Evolutionary conservation across 768 basidiomycete genomes (phyloP), one percentile per base, ranked within the genome.

Genomic region (Phylloporus arenicola): DNA sequence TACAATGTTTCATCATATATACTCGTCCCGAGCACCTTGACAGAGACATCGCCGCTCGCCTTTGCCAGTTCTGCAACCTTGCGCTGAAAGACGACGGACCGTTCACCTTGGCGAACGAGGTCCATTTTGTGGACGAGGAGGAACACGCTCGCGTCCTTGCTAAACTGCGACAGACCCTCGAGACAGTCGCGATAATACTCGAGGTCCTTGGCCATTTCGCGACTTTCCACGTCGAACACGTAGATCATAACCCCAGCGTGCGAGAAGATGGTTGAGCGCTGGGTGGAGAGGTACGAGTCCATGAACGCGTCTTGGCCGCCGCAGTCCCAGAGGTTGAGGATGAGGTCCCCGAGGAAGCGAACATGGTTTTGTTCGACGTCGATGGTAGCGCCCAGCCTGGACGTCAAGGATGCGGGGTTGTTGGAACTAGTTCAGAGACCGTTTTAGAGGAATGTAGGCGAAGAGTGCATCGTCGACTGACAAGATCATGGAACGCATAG

Each of bases 401-500:
- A 78, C 2, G 95, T 97, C 52, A 94, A 77, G 33, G 89, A 88
- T 2, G 96, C 94, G 24, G 92, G 89, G 61, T 95, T 92, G 66
- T 95, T 95, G 38, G 92, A 92, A 67, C 92, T 95, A 61, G 20
- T 40, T 45, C 44, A 49, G 20, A 62, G 53, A 40, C 39, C 27
- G 44, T 55, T 19, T 45, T 20, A 45, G 47, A 31, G 50, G 38
- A 39, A 44, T 16, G 53, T 47, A 40, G 33, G n/a, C 43, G 44
- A 43, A 31, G 8, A 11, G 30, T 31, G 16, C 43, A 9, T 19
- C 24, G 17, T 31, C 12, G 43, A 73, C 90, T 73, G 72, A 94
- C 92, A 99, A 99, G 64, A 99, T 98, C 69, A 99, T 86, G 24
- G 93, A 94, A 47, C 96, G 82, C 96, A 99, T 99, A 6, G 95